Percentiles rank a stretch among this genome's conserved stretches.
Evolutionary conservation across 2,329 filamentous ascomycete species (phyloP).

Genomic region (Penicillium sp.): DNA sequence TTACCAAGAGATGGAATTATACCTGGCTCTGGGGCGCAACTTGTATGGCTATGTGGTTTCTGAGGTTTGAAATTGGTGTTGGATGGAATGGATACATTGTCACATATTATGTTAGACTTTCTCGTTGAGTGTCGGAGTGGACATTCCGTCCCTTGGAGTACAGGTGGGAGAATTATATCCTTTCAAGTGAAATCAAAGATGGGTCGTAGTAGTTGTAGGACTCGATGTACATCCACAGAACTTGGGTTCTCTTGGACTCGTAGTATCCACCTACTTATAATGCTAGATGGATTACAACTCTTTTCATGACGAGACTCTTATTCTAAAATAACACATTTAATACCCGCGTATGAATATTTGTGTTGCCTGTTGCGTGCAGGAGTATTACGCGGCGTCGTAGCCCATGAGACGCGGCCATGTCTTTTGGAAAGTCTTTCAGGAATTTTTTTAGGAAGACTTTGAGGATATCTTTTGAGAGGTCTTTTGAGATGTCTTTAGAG

Average conservation of each 20-base stretch:
- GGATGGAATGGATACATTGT: background rate
- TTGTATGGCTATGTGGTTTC: conserved; percentile 12
- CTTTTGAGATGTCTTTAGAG: no score
- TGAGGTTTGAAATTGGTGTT: background rate
- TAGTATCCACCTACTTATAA: background rate
- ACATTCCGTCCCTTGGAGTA: background rate
- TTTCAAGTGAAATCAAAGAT: background rate
- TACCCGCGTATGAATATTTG: background rate
- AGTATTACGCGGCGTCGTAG: conserved; percentile 7
- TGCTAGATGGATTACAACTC: background rate
- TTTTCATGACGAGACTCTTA: background rate
- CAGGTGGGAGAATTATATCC: background rate
- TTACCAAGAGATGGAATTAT: background rate
- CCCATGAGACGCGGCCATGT: background rate
- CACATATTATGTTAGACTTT: background rate
- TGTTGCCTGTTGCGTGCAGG: conserved; percentile 10
- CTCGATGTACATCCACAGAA: background rate
- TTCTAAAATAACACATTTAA: background rate
- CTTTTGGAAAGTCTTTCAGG: background rate
- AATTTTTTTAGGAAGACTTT: no score
- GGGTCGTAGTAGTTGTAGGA: background rate
- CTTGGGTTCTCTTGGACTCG: background rate
- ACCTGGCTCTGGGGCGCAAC: background rate
- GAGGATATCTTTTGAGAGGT: no score
- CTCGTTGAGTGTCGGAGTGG: background rate